Evolutionary conservation across 2,329 filamentous ascomycete species (phyloP).

Genomic region (Cladophialophora psammophila): DNA sequence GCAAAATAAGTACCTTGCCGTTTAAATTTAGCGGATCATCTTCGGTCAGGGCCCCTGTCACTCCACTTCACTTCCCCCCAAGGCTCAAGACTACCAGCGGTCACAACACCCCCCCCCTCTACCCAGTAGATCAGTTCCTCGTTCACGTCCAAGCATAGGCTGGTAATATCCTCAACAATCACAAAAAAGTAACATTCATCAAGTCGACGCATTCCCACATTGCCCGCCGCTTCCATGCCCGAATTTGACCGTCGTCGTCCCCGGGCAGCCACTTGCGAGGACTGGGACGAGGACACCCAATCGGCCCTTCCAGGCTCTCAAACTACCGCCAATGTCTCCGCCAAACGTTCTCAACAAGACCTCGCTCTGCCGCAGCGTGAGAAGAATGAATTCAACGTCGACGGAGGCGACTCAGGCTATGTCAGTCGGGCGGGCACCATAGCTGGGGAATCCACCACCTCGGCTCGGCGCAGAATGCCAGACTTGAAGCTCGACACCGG

Average conservation of each 20-base stretch:
- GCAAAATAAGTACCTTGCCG: slow-evolving; percentile 8
- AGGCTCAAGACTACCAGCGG: no score
- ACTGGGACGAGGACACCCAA: slow-evolving; percentile 56
- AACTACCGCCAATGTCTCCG: slow-evolving; percentile 59
- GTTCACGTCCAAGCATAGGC: slow-evolving; percentile 15
- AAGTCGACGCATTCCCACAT: not conserved
- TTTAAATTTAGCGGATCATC: slow-evolving; percentile 1
- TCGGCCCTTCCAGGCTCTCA: slow-evolving; percentile 55
- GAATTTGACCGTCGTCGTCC: slow-evolving; percentile 42
- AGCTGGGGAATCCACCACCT: slow-evolving; percentile 59
- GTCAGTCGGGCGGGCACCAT: slow-evolving; percentile 65
- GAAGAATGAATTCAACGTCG: slow-evolving; percentile 50
- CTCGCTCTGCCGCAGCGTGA: slow-evolving; percentile 37
- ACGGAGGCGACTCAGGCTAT: slow-evolving; percentile 68
- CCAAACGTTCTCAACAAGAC: slow-evolving; percentile 57
- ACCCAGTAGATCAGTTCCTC: no score
- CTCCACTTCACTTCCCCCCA: slow-evolving; percentile 10
- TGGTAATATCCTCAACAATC: slow-evolving; percentile 5
- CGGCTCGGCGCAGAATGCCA: slow-evolving; percentile 52
- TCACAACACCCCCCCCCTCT: not conserved
- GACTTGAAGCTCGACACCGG: slow-evolving; percentile 49
- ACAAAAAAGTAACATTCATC: not conserved
- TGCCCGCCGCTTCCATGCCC: slow-evolving; percentile 36
- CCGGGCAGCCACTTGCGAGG: slow-evolving; percentile 56
- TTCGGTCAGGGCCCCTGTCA: slow-evolving; percentile 13